Evolutionary conservation across 805 yeast genomes (phyloP).

Genomic region (Lipomyces anomalus): DNA sequence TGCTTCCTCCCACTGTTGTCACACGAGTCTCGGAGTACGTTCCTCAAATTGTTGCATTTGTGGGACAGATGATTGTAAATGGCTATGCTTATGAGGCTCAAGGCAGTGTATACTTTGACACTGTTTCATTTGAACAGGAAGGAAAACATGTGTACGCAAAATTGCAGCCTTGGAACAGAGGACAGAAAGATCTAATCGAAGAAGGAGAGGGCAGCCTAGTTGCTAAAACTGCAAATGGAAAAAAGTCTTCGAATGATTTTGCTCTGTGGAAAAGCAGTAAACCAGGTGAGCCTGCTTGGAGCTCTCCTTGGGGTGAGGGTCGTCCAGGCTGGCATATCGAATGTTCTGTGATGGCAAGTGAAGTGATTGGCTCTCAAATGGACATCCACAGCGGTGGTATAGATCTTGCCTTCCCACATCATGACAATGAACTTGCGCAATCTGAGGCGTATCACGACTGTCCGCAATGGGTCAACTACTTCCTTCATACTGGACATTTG

Average conservation of each 20-base stretch:
- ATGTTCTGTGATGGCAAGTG: constrained; percentile 97
- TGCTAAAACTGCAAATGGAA: constrained; percentile 43
- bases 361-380: constrained; percentile 72
- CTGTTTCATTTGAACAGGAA: constrained; percentile 66
- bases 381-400: constrained; percentile 97
- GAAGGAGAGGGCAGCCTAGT: constrained; percentile 93
- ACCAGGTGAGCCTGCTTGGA: constrained; percentile 97
- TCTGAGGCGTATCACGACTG: constrained; percentile 87
- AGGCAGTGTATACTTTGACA: constrained; percentile 95
- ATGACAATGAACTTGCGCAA: constrained; percentile 97
- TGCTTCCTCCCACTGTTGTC: constrained; percentile 74
- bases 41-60: constrained; percentile 83
- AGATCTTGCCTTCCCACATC: constrained; percentile 97
- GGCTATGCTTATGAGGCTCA: constrained; percentile 77
- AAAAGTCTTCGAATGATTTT: constrained; percentile 75
- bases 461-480: constrained; percentile 94
- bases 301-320: constrained; percentile 93
- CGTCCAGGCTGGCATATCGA: constrained; percentile 99
- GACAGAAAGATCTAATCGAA: constrained; percentile 72
- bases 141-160: constrained; percentile 84
- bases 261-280: constrained; percentile 96
- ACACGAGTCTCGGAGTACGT: constrained; percentile 94
- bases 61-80: constrained; percentile 62
- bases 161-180: constrained; percentile 97
- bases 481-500: constrained; percentile 93